These are phyloP conservation scores for Coniferiporia weirii DNA, from an alignment of 1,284 basidiomycete species.

Conservation along the genomic window DNA sequence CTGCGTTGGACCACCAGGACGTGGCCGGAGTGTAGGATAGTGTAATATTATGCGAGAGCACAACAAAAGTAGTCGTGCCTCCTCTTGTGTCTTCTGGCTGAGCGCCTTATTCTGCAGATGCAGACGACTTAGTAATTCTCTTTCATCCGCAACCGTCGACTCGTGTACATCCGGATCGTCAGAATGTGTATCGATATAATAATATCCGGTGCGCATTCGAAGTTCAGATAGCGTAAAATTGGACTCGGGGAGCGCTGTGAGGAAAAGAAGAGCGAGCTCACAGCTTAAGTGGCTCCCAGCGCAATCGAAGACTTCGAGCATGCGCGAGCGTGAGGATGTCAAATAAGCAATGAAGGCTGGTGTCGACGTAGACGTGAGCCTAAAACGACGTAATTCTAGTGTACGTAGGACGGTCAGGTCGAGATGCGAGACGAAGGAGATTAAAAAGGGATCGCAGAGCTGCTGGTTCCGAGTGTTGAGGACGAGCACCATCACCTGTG, in stretches of 20 bases:
- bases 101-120: constrained; percentile 46
- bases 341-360: constrained; percentile 45
- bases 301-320: constrained; percentile 44
- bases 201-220: constrained; percentile 43
- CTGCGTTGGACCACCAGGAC: neutral
- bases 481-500: constrained; percentile 39
- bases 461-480: constrained; percentile 36
- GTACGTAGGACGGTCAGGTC: constrained; percentile 43
- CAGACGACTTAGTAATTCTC: constrained; percentile 34
- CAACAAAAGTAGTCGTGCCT: constrained; percentile 48
- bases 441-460: constrained; percentile 46
- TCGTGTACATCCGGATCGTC: too few relatives aligned
- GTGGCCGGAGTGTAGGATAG: constrained; percentile 4
- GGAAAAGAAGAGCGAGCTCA: constrained; percentile 40
- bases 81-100: constrained; percentile 39
- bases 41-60: constrained; percentile 49
- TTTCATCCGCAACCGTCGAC: constrained; percentile 6
- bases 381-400: constrained; percentile 49
- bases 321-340: constrained; percentile 42
- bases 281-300: constrained; percentile 53
- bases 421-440: constrained; percentile 45
- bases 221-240: constrained; percentile 48
- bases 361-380: constrained; percentile 41
- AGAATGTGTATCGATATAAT: too few relatives aligned
- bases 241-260: constrained; percentile 37